Evolutionary conservation across 305 asterid species (phyloP).

Genomic region (Petunia hybrid): DNA sequence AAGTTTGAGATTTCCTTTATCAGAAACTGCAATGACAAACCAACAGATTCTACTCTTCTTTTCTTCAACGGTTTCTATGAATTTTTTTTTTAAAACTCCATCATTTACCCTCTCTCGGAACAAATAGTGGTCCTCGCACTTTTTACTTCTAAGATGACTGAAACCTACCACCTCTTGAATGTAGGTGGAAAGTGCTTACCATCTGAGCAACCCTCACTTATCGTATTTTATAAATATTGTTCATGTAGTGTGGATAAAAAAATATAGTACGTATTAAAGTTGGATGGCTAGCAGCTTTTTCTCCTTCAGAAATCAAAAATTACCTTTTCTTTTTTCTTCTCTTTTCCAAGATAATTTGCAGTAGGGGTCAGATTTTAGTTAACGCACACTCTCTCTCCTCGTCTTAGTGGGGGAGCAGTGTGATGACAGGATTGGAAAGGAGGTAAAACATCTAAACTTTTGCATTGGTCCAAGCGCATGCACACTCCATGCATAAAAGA

Average conservation of each 20-base stretch:
- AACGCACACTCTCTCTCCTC: neutral
- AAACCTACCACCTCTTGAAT: too few species aligned
- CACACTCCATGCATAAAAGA: constrained; percentile 17
- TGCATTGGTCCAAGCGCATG: neutral
- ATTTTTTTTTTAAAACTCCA: too few species aligned
- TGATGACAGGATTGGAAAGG: constrained; percentile 6
- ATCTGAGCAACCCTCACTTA: too few species aligned
- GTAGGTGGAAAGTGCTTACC: too few species aligned
- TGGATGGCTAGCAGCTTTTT: neutral
- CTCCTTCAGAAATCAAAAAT: neutral
- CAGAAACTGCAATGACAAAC: neutral
- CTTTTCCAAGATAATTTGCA: constrained; percentile 19
- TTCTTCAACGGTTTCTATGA: neutral
- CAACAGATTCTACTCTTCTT: constrained; percentile 15
- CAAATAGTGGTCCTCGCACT: too few species aligned
- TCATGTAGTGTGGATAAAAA: neutral
- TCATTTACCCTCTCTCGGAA: too few species aligned
- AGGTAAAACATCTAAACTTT: constrained; percentile 1
- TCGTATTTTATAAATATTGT: neutral
- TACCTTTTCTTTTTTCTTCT: neutral
- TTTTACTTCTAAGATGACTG: too few species aligned
- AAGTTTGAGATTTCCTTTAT: neutral
- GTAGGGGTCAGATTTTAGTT: constrained; percentile 22
- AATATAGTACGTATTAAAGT: neutral
- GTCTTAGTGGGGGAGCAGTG: constrained; percentile 7